These are phyloP conservation scores for Rhizophlyctis rosea DNA, from an alignment of 192 early-diverging fungal species.

Conservation along the genomic window DNA sequence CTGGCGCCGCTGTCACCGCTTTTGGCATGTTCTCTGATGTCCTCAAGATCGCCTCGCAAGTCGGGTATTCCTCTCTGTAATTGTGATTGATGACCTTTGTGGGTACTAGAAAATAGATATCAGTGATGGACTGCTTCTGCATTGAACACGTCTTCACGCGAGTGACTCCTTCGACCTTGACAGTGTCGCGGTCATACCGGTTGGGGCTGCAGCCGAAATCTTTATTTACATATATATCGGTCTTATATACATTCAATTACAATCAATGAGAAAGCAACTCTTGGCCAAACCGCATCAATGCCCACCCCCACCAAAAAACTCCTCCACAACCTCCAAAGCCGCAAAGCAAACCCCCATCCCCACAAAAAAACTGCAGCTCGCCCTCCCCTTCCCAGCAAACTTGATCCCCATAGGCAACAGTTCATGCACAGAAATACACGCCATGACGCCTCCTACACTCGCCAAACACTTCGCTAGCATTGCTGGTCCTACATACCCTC, in stretches of 20 bases:
- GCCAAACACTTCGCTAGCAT: conserved; percentile 43
- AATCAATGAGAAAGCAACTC: too few species aligned
- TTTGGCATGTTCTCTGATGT: conserved; percentile 96
- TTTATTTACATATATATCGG: too few species aligned
- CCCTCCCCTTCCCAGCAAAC: conserved; percentile 41
- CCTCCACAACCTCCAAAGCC: conserved; percentile 38
- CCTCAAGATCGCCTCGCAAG: conserved; percentile 64
- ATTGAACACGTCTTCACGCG: too few species aligned
- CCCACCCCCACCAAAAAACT: conserved; percentile 35
- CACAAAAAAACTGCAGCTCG: conserved; percentile 37
- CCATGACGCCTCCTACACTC: conserved; percentile 51
- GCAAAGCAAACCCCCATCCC: conserved; percentile 48
- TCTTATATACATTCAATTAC: too few species aligned
- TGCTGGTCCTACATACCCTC: conserved; percentile 27
- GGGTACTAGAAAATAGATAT: too few species aligned
- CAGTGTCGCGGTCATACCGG: too few species aligned
- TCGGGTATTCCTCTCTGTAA: conserved; percentile 7
- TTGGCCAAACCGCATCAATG: too few species aligned
- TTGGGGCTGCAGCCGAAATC: too few species aligned
- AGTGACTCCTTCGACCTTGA: too few species aligned
- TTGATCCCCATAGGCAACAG: conserved; percentile 47
- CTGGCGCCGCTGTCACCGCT: conserved; percentile 95
- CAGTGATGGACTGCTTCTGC: too few species aligned
- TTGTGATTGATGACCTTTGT: too few species aligned
- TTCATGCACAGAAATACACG: conserved; percentile 55